Conservation (phyloP, 306 rosid species). For the Citrullus mucosospermus region DNA sequence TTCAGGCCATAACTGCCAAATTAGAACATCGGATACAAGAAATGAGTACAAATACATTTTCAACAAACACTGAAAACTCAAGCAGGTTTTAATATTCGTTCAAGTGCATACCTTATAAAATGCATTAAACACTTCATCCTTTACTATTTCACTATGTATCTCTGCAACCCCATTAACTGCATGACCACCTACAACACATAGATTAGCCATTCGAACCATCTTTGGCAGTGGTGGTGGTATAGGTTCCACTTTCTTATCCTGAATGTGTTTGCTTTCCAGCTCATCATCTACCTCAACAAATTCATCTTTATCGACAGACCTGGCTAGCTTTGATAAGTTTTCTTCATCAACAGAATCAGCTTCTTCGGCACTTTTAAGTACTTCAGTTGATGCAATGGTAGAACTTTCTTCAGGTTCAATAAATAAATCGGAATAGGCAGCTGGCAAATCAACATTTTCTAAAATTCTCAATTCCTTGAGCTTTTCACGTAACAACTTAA, state of each 20-base stretch:
- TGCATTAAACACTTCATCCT: conserved; percentile 81
- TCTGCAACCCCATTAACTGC: conserved; percentile 98
- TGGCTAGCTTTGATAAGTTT: background rate
- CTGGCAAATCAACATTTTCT: conserved; percentile 85
- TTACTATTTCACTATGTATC: conserved; percentile 94
- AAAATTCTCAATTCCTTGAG: conserved; percentile 83
- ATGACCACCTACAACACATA: conserved; percentile 93
- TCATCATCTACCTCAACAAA: conserved; percentile 20
- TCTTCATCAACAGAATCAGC: conserved; percentile 10
- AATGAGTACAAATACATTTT: background rate
- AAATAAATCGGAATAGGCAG: conserved; percentile 41
- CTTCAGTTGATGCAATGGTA: conserved; percentile 17
- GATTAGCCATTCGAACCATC: conserved; percentile 94
- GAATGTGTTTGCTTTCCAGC: conserved; percentile 18
- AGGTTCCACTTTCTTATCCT: conserved; percentile 29
- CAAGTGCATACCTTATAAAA: conserved; percentile 51
- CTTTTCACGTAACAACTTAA: conserved; percentile 47
- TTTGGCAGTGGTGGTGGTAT: conserved; percentile 64
- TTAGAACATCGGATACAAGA: background rate
- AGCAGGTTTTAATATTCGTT: background rate
- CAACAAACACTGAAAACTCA: background rate
- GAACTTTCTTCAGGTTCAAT: conserved; percentile 34
- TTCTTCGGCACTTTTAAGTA: conserved; percentile 28
- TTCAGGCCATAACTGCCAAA: conserved; percentile 85
- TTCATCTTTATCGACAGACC: conserved; percentile 1